These are phyloP conservation scores for Artemisia tridentata DNA, from an alignment of 129 eudicot genomes.

Conservation along the genomic window DNA sequence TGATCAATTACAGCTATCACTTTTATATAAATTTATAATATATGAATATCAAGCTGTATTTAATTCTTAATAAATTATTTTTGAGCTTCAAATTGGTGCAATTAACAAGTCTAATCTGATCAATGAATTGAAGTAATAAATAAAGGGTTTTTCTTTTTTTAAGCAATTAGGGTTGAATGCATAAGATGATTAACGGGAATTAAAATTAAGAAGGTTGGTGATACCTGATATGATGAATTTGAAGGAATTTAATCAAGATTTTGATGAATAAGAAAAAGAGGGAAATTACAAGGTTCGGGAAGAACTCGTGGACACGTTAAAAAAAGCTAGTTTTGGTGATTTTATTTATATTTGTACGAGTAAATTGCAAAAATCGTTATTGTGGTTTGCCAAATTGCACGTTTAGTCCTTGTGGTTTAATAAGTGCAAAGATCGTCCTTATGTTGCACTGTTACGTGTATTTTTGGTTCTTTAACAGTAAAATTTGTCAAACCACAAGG, in stretches of 20 bases:
- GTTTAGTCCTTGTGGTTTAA: too few species aligned
- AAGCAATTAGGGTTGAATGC: constrained; percentile 17
- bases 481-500: too few species aligned
- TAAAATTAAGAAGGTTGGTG: too few species aligned
- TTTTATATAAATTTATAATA: not conserved
- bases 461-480: too few species aligned
- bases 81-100: constrained; percentile 8
- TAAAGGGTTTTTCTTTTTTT: constrained; percentile 15
- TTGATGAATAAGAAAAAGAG: constrained; percentile 21
- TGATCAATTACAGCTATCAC: not conserved
- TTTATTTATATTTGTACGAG: too few species aligned
- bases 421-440: too few species aligned
- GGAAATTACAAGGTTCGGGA: constrained; percentile 9
- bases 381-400: too few species aligned
- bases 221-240: too few species aligned
- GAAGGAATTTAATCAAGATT: not conserved
- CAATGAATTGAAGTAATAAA: not conserved
- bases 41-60: not conserved
- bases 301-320: constrained; percentile 30
- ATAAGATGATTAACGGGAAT: too few species aligned
- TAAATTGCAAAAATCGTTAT: too few species aligned
- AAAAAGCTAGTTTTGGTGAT: not conserved
- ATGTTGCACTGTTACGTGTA: too few species aligned
- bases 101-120: constrained; percentile 11
- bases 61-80: not conserved